These are phyloP conservation scores for Fusarium secorum DNA, from an alignment of 2,329 filamentous ascomycete genomes.

Conservation along the genomic window DNA sequence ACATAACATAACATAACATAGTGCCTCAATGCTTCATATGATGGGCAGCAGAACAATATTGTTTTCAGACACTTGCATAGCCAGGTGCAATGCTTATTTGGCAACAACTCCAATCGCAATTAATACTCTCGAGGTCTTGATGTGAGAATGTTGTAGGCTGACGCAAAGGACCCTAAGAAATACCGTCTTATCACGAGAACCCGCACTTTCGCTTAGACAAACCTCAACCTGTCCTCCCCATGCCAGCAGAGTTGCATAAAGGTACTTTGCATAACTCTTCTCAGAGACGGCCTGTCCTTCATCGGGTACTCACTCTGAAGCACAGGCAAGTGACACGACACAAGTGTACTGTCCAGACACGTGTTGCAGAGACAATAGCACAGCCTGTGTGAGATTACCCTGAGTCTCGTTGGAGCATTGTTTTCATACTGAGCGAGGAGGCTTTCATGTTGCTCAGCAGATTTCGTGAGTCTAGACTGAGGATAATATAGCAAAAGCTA, in stretches of 20 bases:
- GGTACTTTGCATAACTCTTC: slow-evolving; percentile 22
- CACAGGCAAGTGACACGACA: slow-evolving; percentile 24
- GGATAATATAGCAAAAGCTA: not conserved
- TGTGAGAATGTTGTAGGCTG: not conserved
- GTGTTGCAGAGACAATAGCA: slow-evolving; percentile 28
- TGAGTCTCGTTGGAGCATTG: not conserved
- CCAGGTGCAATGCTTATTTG: not conserved
- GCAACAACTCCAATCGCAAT: not conserved
- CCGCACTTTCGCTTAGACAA: slow-evolving; percentile 35
- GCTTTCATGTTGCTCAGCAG: not conserved
- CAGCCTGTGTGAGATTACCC: slow-evolving; percentile 9
- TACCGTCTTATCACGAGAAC: slow-evolving; percentile 21
- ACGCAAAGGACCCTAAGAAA: slow-evolving; percentile 23
- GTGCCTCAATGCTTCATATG: too few relatives aligned
- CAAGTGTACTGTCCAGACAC: slow-evolving; percentile 26
- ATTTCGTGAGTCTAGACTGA: not conserved
- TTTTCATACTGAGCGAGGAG: slow-evolving; percentile 6
- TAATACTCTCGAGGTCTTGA: not conserved
- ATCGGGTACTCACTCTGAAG: slow-evolving; percentile 31
- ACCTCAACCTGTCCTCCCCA: slow-evolving; percentile 16
- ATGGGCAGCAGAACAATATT: not conserved
- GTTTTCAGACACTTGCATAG: not conserved
- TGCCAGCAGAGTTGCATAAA: not conserved
- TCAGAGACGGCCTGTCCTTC: slow-evolving; percentile 18
- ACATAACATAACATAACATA: too few relatives aligned